phyloP scores from a whole-genome alignment of 805 yeast genomes.

The Starmerella tilneyi region DNA sequence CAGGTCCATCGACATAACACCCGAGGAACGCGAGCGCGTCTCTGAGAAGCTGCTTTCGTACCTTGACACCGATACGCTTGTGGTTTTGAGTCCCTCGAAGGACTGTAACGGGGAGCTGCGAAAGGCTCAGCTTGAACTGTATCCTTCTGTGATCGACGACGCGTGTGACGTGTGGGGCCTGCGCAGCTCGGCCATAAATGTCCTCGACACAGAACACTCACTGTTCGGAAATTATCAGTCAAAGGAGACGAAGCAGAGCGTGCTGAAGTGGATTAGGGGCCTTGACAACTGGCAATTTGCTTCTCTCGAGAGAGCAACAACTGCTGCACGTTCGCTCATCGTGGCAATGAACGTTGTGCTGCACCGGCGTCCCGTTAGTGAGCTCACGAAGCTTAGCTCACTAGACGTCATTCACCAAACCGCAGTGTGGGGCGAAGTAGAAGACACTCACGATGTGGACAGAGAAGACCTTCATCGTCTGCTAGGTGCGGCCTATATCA shows the following conservation, averaged over 20 bases:
- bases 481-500: constrained; percentile 64
- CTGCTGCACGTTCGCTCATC: constrained; percentile 75
- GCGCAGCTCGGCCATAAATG: constrained; percentile 34
- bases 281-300: constrained; percentile 70
- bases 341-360: constrained; percentile 61
- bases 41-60: constrained; percentile 59
- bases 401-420: constrained; percentile 80
- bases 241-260: constrained; percentile 49
- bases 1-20: constrained; percentile 67
- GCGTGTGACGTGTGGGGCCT: constrained; percentile 48
- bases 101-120: constrained; percentile 82
- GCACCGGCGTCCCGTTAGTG: constrained; percentile 42
- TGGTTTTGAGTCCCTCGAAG: constrained; percentile 67
- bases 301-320: constrained; percentile 81
- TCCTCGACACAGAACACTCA: constrained; percentile 73
- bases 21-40: constrained; percentile 48
- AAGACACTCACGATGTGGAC: constrained; percentile 97
- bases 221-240: constrained; percentile 71
- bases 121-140: constrained; percentile 64
- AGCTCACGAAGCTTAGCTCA: constrained; percentile 64
- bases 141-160: constrained; percentile 60
- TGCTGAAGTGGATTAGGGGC: constrained; percentile 49
- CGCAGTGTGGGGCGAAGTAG: constrained; percentile 94
- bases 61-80: constrained; percentile 86
- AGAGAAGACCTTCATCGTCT: constrained; percentile 78